Evolutionary conservation across 208 protist genomes (phyloP), one percentile per base, ranked within the genome.

Genomic region (Leptomonas pyrrhocoris): DNA sequence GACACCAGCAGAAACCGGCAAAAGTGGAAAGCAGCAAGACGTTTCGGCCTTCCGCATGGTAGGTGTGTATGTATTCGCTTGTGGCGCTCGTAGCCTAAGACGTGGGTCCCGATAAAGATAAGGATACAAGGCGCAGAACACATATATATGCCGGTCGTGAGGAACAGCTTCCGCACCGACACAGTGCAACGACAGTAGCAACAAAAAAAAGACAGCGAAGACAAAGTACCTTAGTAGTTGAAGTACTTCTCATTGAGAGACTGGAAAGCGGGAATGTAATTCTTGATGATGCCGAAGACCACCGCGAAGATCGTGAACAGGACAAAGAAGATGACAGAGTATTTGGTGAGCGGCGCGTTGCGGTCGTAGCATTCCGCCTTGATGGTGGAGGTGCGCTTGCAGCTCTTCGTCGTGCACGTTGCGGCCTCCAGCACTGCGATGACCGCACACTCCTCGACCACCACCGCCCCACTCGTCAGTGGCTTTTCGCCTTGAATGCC

Each of bases 281-380:
- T 86, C 74, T 94, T 94, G 27, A 94, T 80, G 2, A 92, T 59
- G 43, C 83, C 85, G 74, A 94, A 88, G 25, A 92, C 48, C 23
- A 89, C 62, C 25, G 80, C 86, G n/a, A 86, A 69, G 12, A 81
- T 50, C 1, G 82, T 89, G 21, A 82, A 43, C 12, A 83, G 46
- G n/a, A 90, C 75, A 71, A 94, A 94, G 21, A 76, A 77, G 36
- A 90, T 55, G 50, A 92, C 91, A 16, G 81, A 83, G 70, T 81
- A 84, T 68, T 90, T 90, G 27, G 89, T 85, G 16, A 91, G 61
- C 1, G 85, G 81, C n/a, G 81, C 76, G 49, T 91, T 83, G 19
- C 84, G 80, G 58, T 92, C 81, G 71, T 85, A 94, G 65, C 85
- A 92, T 68, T 92, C 88, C 19, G 84, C 85, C 73, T 88, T 90